A percentile compares a stretch with the other conserved stretches of the same genome.
These are phyloP conservation scores for Puccinia coronata DNA, from an alignment of 1,284 basidiomycete genomes.

Conservation along the genomic window DNA sequence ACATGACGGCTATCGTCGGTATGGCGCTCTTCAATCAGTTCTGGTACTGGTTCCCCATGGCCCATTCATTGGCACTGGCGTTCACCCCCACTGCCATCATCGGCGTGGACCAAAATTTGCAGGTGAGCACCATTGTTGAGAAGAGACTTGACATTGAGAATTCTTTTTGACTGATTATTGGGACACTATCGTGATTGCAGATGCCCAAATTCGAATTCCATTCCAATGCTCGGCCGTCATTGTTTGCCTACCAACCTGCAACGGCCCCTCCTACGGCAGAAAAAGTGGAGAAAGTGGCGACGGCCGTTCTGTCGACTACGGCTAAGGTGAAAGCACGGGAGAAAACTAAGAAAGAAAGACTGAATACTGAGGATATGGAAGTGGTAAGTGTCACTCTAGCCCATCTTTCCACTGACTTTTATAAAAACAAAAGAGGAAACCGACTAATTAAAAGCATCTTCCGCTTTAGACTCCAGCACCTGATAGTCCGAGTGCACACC, in stretches of 20 bases:
- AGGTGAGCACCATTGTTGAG: slow-evolving; percentile 63
- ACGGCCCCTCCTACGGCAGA: slow-evolving; percentile 87
- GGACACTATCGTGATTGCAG: slow-evolving; percentile 63
- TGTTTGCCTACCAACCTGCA: slow-evolving; percentile 83
- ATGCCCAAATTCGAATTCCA: slow-evolving; percentile 85
- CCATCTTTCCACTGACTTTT: background rate
- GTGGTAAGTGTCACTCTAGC: slow-evolving; percentile 64
- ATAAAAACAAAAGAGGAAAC: background rate
- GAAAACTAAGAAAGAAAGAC: slow-evolving; percentile 72
- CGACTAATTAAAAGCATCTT: background rate
- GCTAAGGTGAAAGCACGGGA: slow-evolving; percentile 89
- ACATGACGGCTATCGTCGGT: slow-evolving; percentile 89
- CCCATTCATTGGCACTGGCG: slow-evolving; percentile 85
- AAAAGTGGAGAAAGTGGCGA: slow-evolving; percentile 80
- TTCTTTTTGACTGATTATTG: background rate
- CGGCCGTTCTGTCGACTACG: slow-evolving; percentile 90
- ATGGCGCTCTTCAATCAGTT: slow-evolving; percentile 96
- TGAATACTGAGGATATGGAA: slow-evolving; percentile 71
- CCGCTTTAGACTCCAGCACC: slow-evolving; percentile 40
- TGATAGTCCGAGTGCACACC: slow-evolving; percentile 39
- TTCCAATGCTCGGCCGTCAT: slow-evolving; percentile 68
- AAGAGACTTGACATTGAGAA: slow-evolving; percentile 12
- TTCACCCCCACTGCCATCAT: slow-evolving; percentile 93
- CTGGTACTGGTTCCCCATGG: slow-evolving; percentile 98
- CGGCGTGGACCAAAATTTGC: slow-evolving; percentile 78